A percentile compares a stretch with the other conserved stretches of the same genome.
phyloP scores from a whole-genome alignment of 139 green algal species.

The Parachlorella kessleri region DNA sequence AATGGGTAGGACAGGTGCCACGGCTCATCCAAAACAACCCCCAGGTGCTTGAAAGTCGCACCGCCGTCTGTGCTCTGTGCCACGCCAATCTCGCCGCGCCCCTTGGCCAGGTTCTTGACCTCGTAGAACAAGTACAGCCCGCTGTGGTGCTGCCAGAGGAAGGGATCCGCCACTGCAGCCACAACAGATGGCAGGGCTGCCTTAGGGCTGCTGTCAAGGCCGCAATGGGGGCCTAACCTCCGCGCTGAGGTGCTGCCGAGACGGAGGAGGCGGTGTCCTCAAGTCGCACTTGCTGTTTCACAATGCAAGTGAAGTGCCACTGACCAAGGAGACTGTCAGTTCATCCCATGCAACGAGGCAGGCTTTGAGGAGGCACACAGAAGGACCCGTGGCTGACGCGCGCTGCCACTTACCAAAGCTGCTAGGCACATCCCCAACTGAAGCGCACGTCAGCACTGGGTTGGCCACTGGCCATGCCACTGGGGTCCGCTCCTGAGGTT shows the following conservation, averaged over 20 bases:
- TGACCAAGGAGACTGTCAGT: too few species aligned
- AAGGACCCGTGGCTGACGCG: too few species aligned
- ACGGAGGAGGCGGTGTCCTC: too few species aligned
- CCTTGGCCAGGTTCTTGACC: slow-evolving; percentile 34
- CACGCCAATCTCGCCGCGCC: slow-evolving; percentile 33
- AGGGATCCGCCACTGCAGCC: slow-evolving; percentile 42
- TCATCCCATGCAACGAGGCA: too few species aligned
- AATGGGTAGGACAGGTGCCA: slow-evolving; percentile 58
- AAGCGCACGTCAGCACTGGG: slow-evolving; percentile 34
- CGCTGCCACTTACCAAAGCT: slow-evolving; percentile 29
- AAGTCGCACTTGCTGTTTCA: too few species aligned
- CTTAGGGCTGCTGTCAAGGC: too few species aligned
- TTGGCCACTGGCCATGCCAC: slow-evolving; percentile 30
- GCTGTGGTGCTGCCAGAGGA: slow-evolving; percentile 24
- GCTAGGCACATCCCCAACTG: slow-evolving; percentile 5
- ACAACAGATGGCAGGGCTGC: too few species aligned
- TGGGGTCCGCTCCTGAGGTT: background rate
- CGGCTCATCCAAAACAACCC: slow-evolving; percentile 42
- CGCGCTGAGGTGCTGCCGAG: too few species aligned
- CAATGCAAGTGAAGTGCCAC: too few species aligned
- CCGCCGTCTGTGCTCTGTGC: slow-evolving; percentile 40
- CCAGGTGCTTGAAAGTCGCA: slow-evolving; percentile 35
- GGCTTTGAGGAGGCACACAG: too few species aligned
- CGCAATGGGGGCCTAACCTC: too few species aligned
- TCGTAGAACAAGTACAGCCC: slow-evolving; percentile 44